Evolutionary conservation across 2,329 filamentous ascomycete genomes (phyloP), one percentile per base, ranked within the genome.

Genomic region (Exophiala calicioides): DNA sequence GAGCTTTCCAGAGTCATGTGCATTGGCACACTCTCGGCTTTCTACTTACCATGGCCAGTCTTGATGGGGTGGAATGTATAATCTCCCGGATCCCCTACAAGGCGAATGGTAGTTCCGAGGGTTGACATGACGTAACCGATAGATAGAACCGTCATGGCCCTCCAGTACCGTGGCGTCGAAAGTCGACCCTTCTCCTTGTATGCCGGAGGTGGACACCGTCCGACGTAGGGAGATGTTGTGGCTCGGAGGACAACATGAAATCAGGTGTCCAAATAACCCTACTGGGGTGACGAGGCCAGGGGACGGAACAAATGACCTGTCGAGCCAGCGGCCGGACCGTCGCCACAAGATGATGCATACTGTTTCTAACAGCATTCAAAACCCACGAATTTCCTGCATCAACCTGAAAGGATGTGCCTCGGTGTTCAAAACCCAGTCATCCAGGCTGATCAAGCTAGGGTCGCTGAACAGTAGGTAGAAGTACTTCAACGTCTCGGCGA

Each of bases 401-500:
- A 43, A 19, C 29, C 47, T 40, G 18, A 69, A 67, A 3, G 67
- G 67, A 55, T 70, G 67, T 3, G 66, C 66, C 53, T 69, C 67
- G n/a, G 67, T 70, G 42, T 68, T 70, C 65, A 73, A 58, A 30
- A 73, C 68, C 57, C 67, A 73, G 57, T 72, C 69, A 55, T 73
- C 70, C 47, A 73, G 57, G 52, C 65, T 70, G 37, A 72, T 61
- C 18, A 70, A 57, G 37, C 48, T 60, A 3, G 69, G 66, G 21
- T 72, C 68, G 43, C 68, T 69, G 60, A 71, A 73, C 13, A 73
- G 58, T 15, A 73, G 61, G 47, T 72, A 73, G 55, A 72, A 72
- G 50, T 73, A 73, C 52, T 73, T 73, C 27, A 73, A 50, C 7
- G 70, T 73, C 62, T 73, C 70, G 5, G 67, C 69, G 26, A 85